Conservation (phyloP, 2,329 filamentous ascomycete species). For the Penicillium expansum region DNA sequence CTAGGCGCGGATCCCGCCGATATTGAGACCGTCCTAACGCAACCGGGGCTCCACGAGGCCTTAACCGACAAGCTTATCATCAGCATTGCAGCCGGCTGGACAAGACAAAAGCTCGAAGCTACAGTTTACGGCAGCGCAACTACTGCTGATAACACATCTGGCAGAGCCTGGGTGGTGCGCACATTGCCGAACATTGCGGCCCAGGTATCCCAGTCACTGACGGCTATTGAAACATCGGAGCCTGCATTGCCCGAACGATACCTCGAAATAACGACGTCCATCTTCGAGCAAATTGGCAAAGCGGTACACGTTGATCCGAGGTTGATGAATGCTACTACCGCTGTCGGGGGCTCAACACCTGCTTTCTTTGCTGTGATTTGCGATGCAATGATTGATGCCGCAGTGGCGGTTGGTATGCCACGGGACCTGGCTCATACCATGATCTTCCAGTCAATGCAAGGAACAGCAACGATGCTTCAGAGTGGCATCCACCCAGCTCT, state of each 20-base stretch:
- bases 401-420: constrained; percentile 61
- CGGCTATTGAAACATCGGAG: constrained; percentile 50
- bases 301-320: constrained; percentile 52
- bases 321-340: constrained; percentile 58
- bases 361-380: constrained; percentile 60
- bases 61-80: constrained; percentile 49
- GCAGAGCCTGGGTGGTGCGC: constrained; percentile 37
- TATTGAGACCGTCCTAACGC: constrained; percentile 39
- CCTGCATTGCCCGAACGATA: constrained; percentile 46
- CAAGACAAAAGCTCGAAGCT: constrained; percentile 40
- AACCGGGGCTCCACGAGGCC: constrained; percentile 40
- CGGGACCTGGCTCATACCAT: constrained; percentile 59
- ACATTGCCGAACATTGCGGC: constrained; percentile 49
- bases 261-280: constrained; percentile 32
- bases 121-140: constrained; percentile 33
- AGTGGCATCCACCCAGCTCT: constrained; percentile 60
- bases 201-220: constrained; percentile 44
- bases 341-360: constrained; percentile 60
- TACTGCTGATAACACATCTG: constrained; percentile 10
- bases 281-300: constrained; percentile 53
- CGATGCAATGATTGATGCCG: constrained; percentile 60
- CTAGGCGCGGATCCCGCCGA: constrained; percentile 50
- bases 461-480: constrained; percentile 57
- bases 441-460: constrained; percentile 62
- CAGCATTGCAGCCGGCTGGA: constrained; percentile 54